Conservation (phyloP, 805 yeast species). For the Ogataea pini region DNA sequence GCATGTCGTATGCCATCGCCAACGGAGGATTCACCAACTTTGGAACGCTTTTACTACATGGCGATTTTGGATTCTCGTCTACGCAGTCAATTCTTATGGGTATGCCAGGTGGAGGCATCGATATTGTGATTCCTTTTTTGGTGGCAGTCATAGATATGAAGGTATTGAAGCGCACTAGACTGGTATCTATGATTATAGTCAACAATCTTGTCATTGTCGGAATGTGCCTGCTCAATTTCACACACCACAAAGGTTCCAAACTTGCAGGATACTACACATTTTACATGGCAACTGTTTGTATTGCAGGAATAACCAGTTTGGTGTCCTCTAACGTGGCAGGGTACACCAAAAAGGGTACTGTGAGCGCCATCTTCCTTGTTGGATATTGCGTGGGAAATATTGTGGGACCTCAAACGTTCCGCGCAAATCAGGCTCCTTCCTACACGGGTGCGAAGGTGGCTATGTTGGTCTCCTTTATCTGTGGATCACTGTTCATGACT, state of each 20-base stretch:
- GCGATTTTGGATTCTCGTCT: slow-evolving; percentile 19
- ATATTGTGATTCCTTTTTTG: slow-evolving; percentile 35
- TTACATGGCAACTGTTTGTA: slow-evolving; percentile 25
- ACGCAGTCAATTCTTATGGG: slow-evolving; percentile 28
- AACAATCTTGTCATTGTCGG: slow-evolving; percentile 19
- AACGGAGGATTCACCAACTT: slow-evolving; percentile 47
- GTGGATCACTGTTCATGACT: slow-evolving; percentile 7
- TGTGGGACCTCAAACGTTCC: slow-evolving; percentile 72
- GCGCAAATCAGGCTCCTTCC: slow-evolving; percentile 52
- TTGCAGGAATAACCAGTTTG: slow-evolving; percentile 28
- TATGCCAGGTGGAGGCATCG: slow-evolving; percentile 31
- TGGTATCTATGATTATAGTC: slow-evolving; percentile 21
- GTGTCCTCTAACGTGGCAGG: slow-evolving; percentile 44
- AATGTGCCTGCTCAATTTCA: slow-evolving; percentile 6
- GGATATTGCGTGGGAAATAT: slow-evolving; percentile 67
- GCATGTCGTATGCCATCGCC: slow-evolving; percentile 28
- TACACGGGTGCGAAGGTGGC: slow-evolving; percentile 38
- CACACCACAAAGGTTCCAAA: slow-evolving; percentile 15
- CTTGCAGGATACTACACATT: slow-evolving; percentile 34
- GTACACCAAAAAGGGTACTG: slow-evolving; percentile 35
- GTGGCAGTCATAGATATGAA: slow-evolving; percentile 27
- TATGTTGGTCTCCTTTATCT: slow-evolving; percentile 16
- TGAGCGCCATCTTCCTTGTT: slow-evolving; percentile 54
- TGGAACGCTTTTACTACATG: slow-evolving; percentile 34
- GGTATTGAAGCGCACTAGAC: slow-evolving; percentile 24